A percentile compares a stretch with the other conserved stretches of the same genome.
phyloP scores from a whole-genome alignment of 768 basidiomycete genomes.

The Amanita subjunquillea region DNA sequence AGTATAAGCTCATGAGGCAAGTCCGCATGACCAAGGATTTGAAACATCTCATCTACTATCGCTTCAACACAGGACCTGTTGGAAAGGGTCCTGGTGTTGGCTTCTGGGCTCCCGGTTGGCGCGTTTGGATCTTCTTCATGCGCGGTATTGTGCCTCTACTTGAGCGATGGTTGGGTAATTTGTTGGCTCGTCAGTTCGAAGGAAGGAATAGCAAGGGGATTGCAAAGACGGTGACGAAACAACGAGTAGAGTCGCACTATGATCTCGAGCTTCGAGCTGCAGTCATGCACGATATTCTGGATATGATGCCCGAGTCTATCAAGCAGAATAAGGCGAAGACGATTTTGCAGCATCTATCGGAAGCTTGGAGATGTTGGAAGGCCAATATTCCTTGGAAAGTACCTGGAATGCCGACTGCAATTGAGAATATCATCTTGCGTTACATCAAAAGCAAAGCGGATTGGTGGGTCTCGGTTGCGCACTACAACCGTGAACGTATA shows the following conservation, averaged over 20 bases:
- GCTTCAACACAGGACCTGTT: constrained; percentile 99
- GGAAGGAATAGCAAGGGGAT: constrained; percentile 94
- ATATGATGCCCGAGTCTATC: constrained; percentile 99
- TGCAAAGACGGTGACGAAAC: constrained; percentile 98
- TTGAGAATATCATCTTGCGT: constrained; percentile 97
- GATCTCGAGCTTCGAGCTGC: constrained; percentile 95
- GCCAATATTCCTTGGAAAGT: constrained; percentile 99
- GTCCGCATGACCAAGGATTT: constrained; percentile 99
- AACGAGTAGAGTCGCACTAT: constrained; percentile 97
- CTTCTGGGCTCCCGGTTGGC: constrained; percentile 99
- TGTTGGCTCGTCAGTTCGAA: constrained; percentile 97
- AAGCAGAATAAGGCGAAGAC: constrained; percentile 99
- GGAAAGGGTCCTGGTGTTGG: constrained; percentile 98
- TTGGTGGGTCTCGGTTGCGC: constrained; percentile 98
- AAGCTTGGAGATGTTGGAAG: constrained; percentile 98
- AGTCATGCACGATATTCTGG: constrained; percentile 99
- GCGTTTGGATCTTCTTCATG: constrained; percentile 99
- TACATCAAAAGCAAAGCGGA: constrained; percentile 99
- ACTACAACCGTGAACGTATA: constrained; percentile 97
- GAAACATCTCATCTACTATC: constrained; percentile 97
- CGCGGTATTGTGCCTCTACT: constrained; percentile 96
- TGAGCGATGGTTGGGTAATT: constrained; percentile 95
- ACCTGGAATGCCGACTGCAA: constrained; percentile 98
- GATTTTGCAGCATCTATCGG: constrained; percentile 93
- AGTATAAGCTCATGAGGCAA: constrained; percentile 99